These are phyloP conservation scores for Arthrinium puccinioides DNA, from an alignment of 2,329 filamentous ascomycete genomes.

Conservation along the genomic window DNA sequence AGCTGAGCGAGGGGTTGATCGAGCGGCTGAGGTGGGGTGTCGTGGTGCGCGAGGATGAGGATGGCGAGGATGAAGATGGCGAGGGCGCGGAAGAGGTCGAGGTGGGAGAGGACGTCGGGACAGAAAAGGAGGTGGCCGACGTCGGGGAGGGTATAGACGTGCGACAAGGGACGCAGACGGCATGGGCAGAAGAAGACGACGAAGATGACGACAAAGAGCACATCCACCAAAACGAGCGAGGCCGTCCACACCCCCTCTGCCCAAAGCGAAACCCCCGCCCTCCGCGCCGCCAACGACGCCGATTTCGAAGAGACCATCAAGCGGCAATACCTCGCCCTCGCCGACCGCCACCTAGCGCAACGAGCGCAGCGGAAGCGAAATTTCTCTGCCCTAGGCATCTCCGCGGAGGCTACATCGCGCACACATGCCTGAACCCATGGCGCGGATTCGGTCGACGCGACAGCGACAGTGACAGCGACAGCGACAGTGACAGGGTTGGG, in stretches of 20 bases:
- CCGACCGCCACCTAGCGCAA: neutral
- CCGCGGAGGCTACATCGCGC: no score
- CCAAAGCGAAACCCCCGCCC: neutral
- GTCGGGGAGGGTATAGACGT: neutral
- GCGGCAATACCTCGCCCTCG: neutral
- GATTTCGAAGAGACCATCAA: neutral
- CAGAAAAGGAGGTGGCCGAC: neutral
- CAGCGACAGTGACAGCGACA: neutral
- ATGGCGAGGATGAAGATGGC: neutral
- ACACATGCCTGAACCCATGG: no score
- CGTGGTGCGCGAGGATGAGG: neutral
- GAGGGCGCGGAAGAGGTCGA: neutral
- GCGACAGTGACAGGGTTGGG: neutral
- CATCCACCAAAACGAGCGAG: neutral
- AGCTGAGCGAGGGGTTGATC: neutral
- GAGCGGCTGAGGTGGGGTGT: neutral
- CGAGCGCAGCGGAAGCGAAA: neutral
- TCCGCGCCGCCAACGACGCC: neutral
- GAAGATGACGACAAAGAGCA: neutral
- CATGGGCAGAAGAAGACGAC: neutral
- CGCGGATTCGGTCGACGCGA: neutral
- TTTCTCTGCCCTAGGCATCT: no score
- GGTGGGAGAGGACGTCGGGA: neutral
- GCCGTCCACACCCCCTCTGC: neutral
- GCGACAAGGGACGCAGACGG: no score